Conservation (phyloP, 345 rosid species). For the Euphorbia lathyris region DNA sequence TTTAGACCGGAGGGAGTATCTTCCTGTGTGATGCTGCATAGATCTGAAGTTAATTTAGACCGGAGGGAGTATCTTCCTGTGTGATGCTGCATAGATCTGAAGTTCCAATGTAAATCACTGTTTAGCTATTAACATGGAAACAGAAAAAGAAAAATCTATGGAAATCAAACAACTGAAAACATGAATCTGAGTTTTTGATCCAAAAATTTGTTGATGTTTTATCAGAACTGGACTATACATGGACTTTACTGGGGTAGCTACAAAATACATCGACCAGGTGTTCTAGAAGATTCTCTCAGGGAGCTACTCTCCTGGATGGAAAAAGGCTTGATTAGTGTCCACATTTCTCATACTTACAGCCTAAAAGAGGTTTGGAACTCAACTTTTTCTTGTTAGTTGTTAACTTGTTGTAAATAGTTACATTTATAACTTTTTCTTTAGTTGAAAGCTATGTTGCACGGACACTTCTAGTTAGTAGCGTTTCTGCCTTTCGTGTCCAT, state of each 20-base stretch:
- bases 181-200: not conserved
- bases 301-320: slow-evolving; percentile 83
- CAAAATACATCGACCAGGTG: slow-evolving; percentile 50
- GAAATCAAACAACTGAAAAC: no score
- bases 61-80: no score
- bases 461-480: no score
- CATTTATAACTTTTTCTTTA: no score
- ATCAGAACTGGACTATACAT: slow-evolving; percentile 91
- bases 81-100: not conserved
- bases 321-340: slow-evolving; percentile 58
- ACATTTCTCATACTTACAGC: slow-evolving; percentile 66
- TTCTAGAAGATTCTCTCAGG: slow-evolving; percentile 63
- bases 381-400: not conserved
- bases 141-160: not conserved
- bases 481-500: no score
- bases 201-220: not conserved
- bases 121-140: not conserved
- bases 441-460: no score
- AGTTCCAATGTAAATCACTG: not conserved
- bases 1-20: no score
- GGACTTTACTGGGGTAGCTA: slow-evolving; percentile 98
- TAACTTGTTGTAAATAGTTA: not conserved
- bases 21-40: not conserved
- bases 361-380: slow-evolving; percentile 58
- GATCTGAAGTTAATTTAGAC: not conserved